phyloP scores from a whole-genome alignment of 1,284 basidiomycete species.

The Puccinia hordei region DNA sequence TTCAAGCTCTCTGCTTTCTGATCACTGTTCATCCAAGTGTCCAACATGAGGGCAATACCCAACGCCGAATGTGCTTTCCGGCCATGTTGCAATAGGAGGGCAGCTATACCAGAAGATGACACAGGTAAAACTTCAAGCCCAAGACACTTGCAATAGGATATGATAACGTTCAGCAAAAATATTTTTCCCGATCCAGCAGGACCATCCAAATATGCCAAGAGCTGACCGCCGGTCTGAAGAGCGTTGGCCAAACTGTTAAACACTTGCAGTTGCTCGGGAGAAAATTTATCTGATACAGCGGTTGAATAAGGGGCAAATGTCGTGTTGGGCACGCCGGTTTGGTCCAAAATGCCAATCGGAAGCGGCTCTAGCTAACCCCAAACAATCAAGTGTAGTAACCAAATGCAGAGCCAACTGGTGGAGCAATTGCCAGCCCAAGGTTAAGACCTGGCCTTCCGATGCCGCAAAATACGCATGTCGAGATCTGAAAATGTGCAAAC shows the following conservation, averaged over 20 bases:
- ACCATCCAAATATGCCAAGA: conserved; percentile 62
- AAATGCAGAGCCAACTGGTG: neutral
- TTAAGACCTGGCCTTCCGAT: no score
- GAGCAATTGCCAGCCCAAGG: neutral
- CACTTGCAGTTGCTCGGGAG: no score
- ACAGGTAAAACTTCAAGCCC: conserved; percentile 59
- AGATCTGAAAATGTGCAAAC: no score
- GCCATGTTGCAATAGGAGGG: conserved; percentile 62
- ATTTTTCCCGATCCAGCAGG: conserved; percentile 65
- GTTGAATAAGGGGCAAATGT: no score
- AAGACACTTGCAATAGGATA: conserved; percentile 56
- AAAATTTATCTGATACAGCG: no score
- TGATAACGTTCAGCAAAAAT: conserved; percentile 62
- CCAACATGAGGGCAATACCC: conserved; percentile 62
- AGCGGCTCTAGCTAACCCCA: no score
- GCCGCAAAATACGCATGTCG: no score
- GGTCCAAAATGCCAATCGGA: no score
- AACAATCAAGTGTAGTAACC: neutral
- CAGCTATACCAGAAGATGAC: conserved; percentile 62
- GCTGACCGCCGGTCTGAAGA: no score
- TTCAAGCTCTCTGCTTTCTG: neutral
- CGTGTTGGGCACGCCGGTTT: neutral
- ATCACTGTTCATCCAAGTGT: no score
- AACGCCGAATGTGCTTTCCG: conserved; percentile 63
- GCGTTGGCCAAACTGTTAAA: no score